Conservation (phyloP, 805 yeast species). For the Wickerhamiella bombiphila region DNA sequence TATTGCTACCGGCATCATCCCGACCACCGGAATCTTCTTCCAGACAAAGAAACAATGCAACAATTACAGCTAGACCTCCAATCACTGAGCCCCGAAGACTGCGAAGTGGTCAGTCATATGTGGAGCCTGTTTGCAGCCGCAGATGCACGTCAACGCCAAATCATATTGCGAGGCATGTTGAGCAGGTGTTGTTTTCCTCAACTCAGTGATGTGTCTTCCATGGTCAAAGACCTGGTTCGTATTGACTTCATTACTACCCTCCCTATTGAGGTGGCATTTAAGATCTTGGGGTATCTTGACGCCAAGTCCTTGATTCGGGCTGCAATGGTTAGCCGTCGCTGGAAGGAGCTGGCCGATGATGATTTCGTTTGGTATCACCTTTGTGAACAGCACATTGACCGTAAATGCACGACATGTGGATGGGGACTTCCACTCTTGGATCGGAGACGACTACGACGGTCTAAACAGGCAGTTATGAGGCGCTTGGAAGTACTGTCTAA, state of each 20-base stretch:
- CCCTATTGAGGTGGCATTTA: conserved; percentile 74
- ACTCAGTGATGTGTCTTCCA: conserved; percentile 68
- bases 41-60: conserved; percentile 47
- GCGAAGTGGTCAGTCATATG: conserved; percentile 62
- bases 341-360: conserved; percentile 88
- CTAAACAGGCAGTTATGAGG: conserved; percentile 20
- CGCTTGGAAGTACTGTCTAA: conserved; percentile 15
- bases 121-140: conserved; percentile 77
- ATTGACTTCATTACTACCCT: conserved; percentile 77
- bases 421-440: conserved; percentile 97
- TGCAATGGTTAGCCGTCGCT: conserved; percentile 75
- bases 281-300: conserved; percentile 76
- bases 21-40: conserved; percentile 10
- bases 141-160: conserved; percentile 49
- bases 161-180: conserved; percentile 70
- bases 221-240: conserved; percentile 62
- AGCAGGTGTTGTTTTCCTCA: conserved; percentile 93
- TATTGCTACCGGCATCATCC: conserved; percentile 94
- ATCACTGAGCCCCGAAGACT: conserved; percentile 45
- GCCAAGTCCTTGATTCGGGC: conserved; percentile 89
- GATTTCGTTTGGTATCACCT: conserved; percentile 96
- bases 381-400: conserved; percentile 96
- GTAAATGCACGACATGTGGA: conserved; percentile 95
- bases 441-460: conserved; percentile 36
- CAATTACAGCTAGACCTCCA: conserved; percentile 39